Evolutionary conservation across 179 eudicot species (phyloP).

Genomic region (Beta macrorhiza): DNA sequence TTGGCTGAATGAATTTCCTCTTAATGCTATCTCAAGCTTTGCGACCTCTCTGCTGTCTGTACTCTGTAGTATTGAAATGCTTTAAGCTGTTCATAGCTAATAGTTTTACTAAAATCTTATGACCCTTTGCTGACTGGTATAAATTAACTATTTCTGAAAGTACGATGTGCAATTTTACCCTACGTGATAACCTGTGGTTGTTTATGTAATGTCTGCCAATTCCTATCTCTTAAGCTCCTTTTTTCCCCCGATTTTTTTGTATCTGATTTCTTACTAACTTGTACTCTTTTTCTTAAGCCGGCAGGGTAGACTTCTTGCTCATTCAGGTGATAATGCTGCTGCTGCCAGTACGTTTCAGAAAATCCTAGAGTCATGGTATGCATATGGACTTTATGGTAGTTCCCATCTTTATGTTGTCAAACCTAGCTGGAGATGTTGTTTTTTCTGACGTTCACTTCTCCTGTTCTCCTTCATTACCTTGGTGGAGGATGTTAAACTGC

Average conservation of each 20-base stretch:
- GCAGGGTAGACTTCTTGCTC: conserved; percentile 99
- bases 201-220: not conserved
- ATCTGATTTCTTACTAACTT: conserved; percentile 43
- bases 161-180: not conserved
- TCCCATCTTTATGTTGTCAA: not conserved
- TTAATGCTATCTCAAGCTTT: not conserved
- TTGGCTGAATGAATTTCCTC: not conserved
- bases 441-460: not conserved
- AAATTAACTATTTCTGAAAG: not conserved
- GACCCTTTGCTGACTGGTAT: not conserved
- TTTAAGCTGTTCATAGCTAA: not conserved
- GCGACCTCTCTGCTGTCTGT: not conserved
- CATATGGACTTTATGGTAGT: not conserved
- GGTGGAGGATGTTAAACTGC: not conserved
- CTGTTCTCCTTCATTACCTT: not conserved
- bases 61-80: not conserved
- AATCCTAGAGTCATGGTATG: conserved; percentile 80
- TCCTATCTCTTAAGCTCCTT: not conserved
- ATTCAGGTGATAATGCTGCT: conserved; percentile 75
- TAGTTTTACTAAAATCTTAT: not conserved
- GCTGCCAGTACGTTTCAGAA: conserved; percentile 73
- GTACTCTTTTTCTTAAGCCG: conserved; percentile 76
- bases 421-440: conserved; percentile 11
- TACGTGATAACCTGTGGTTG: not conserved
- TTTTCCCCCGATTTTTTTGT: not conserved